Conservation (phyloP, 371 early-diverging fungal genomes). For the Mortierella sp. region DNA sequence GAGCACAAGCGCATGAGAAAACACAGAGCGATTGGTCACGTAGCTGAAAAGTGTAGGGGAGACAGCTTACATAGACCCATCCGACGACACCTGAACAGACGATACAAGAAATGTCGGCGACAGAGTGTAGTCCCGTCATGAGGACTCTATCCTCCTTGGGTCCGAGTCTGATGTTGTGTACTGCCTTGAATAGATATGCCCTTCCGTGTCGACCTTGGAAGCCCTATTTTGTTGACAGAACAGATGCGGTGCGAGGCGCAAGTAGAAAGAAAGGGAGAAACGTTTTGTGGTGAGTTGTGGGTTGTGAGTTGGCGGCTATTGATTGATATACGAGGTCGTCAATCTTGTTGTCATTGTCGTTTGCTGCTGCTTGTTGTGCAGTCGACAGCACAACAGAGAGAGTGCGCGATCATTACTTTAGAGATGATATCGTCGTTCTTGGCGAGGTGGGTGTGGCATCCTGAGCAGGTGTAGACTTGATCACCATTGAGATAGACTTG, state of each 20-base stretch:
- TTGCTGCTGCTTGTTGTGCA: background rate
- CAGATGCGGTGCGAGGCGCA: background rate
- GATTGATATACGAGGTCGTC: background rate
- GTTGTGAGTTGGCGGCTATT: background rate
- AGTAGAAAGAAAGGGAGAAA: background rate
- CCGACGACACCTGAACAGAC: conserved; percentile 80
- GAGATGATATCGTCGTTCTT: conserved; percentile 73
- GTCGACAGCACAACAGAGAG: background rate
- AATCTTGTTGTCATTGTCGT: background rate
- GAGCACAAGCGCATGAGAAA: background rate
- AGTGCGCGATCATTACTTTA: conserved; percentile 54
- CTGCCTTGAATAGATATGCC: conserved; percentile 79
- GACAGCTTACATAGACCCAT: conserved; percentile 79
- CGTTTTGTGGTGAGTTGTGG: no score
- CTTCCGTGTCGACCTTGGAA: conserved; percentile 82
- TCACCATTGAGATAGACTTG: conserved; percentile 59
- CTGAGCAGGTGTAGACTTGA: conserved; percentile 66
- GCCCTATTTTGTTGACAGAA: conserved; percentile 48
- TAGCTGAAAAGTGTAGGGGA: background rate
- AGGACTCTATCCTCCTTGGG: conserved; percentile 75
- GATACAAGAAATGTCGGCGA: conserved; percentile 80
- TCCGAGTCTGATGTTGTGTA: conserved; percentile 76
- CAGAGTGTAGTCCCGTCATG: conserved; percentile 86
- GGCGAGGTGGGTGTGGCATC: conserved; percentile 77
- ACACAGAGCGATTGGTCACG: background rate